Evolutionary conservation across 2,329 filamentous ascomycete genomes (phyloP), one percentile per base, ranked within the genome.

Genomic region (Blumeria graminis): DNA sequence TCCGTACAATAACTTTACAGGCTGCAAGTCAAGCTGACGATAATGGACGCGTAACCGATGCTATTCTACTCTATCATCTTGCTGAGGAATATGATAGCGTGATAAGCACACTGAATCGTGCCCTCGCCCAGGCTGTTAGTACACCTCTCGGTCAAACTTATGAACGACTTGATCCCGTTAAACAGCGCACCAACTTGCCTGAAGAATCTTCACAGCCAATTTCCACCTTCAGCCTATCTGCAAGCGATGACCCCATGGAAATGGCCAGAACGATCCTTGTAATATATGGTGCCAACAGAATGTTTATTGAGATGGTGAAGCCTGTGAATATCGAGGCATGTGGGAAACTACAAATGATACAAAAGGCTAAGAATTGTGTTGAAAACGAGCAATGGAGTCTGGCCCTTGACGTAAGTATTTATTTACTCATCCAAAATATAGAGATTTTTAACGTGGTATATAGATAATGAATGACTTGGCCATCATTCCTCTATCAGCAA

Each of bases 21-120:
- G 92, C 92, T 8, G 92, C 92, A 43, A 82, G 84, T 61, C 86
- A 89, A 64, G 92, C 92, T 4, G 90, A 98, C 63, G 90, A 96
- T 68, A 93, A 90, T 63, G 90, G 92, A 41, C 80, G 93, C 54
- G 88, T 84, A 1, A 93, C 90, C 0, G 92, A 98, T 69, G 89
- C 93, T 1, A 90, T 96, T 13, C 75, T 98, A 55, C 75, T 98
- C 55, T 96, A 94, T 68, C 90, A 98, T 68, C 75, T 98, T 46
- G 90, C 92, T 0, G 86, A 87, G 64, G 89, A 98, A 68, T 96
- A 94, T 67, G 88, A 98, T 67, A 88, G 82, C 56, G 93, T 96
- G n/a, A 80, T 95, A 46, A 74, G 78, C 32, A 90, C 96, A 61
- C 79, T 96, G 65, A 94, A 89, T 69, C 83, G 88, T 41, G 84